Evolutionary conservation across 2,329 filamentous ascomycete genomes (phyloP).

Genomic region (Zalaria sp.): DNA sequence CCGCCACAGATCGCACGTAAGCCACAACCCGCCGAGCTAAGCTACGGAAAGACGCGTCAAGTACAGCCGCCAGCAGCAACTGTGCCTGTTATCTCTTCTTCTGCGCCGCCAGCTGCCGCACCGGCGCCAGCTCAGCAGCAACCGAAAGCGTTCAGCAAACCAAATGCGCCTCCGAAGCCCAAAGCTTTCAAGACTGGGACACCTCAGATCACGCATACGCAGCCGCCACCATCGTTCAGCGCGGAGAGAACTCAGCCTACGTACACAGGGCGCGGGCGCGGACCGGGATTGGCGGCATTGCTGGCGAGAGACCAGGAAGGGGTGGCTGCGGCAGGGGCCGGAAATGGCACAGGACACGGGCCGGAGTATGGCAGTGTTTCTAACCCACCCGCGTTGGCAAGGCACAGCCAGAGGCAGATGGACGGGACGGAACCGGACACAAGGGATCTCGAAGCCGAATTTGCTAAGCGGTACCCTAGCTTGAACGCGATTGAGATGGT

Average conservation of each 20-base stretch:
- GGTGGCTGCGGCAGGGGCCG: slow-evolving; percentile 14
- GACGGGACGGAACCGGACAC: background rate
- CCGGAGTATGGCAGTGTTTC: too few species aligned
- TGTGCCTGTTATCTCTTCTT: slow-evolving; percentile 2
- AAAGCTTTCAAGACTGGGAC: slow-evolving; percentile 40
- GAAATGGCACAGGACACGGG: slow-evolving; percentile 4
- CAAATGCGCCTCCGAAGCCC: slow-evolving; percentile 46
- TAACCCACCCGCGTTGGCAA: too few species aligned
- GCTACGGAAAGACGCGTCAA: slow-evolving; percentile 9
- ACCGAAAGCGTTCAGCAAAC: slow-evolving; percentile 22
- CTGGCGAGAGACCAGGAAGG: slow-evolving; percentile 22
- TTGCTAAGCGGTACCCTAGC: slow-evolving; percentile 77
- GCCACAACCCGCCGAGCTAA: slow-evolving; percentile 7
- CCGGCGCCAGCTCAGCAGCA: slow-evolving; percentile 10
- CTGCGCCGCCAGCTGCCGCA: background rate
- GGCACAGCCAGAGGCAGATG: background rate
- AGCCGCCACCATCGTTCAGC: background rate
- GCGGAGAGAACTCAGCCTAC: too few species aligned
- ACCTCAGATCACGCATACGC: slow-evolving; percentile 8
- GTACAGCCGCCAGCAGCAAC: slow-evolving; percentile 1
- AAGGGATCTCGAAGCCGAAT: slow-evolving; percentile 51
- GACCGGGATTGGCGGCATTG: slow-evolving; percentile 16
- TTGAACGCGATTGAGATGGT: slow-evolving; percentile 76
- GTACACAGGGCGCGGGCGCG: background rate
- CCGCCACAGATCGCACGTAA: slow-evolving; percentile 13